phyloP scores from a whole-genome alignment of 2,329 filamentous ascomycete species.

The Fusarium sp. region DNA sequence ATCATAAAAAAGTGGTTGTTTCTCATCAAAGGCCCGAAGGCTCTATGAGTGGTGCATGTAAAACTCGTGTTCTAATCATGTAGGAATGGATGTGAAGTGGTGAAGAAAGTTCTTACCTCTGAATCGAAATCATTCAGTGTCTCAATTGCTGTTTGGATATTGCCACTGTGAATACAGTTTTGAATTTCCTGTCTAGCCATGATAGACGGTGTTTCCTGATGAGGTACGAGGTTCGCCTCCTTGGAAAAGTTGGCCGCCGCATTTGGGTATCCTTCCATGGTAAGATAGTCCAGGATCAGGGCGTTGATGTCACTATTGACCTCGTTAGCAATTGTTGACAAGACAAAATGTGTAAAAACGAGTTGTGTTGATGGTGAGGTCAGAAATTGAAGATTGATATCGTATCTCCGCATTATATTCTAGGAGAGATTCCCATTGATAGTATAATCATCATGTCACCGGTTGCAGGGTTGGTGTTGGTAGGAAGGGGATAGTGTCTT shows the following conservation, averaged over 20 bases:
- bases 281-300: slow-evolving; percentile 95
- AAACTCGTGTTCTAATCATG: slow-evolving; percentile 92
- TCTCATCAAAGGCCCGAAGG: slow-evolving; percentile 91
- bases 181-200: slow-evolving; percentile 84
- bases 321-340: slow-evolving; percentile 47
- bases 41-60: slow-evolving; percentile 99
- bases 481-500: slow-evolving; percentile 57
- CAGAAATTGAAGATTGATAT: slow-evolving; percentile 77
- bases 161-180: slow-evolving; percentile 85
- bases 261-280: slow-evolving; percentile 93
- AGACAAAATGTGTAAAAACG: slow-evolving; percentile 13
- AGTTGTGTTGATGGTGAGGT: slow-evolving; percentile 29
- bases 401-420: slow-evolving; percentile 88
- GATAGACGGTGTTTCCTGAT: slow-evolving; percentile 80
- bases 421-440: slow-evolving; percentile 99
- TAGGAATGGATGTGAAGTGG: slow-evolving; percentile 56
- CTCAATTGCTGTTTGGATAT: slow-evolving; percentile 88
- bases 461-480: background rate
- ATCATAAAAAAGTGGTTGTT: slow-evolving; percentile 73
- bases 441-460: slow-evolving; percentile 80
- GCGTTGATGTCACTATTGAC: slow-evolving; percentile 87
- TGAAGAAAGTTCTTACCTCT: slow-evolving; percentile 74
- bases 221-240: slow-evolving; percentile 87
- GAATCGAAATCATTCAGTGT: slow-evolving; percentile 90
- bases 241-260: slow-evolving; percentile 94